Percentiles rank a stretch among this genome's conserved stretches.
These are phyloP conservation scores for Arachis monticola DNA, from an alignment of 331 rosid genomes.

Conservation along the genomic window DNA sequence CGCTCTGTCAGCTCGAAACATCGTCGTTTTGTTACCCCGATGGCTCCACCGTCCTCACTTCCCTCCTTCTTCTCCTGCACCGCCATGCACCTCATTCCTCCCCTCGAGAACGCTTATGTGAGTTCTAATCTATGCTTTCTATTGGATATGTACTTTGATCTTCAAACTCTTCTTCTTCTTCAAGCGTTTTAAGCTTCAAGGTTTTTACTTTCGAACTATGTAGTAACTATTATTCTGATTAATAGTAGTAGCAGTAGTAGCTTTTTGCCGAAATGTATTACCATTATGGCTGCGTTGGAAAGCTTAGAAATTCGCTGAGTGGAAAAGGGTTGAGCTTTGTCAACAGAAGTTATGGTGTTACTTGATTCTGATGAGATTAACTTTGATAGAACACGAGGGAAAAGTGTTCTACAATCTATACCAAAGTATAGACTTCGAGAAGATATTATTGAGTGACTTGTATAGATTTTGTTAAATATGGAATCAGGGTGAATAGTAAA, in stretches of 20 bases:
- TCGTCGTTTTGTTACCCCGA: slow-evolving; percentile 49
- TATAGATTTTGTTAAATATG: too few relatives aligned
- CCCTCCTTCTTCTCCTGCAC: slow-evolving; percentile 41
- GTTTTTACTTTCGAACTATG: background rate
- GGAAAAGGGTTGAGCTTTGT: too few relatives aligned
- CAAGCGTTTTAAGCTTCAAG: background rate
- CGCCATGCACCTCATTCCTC: slow-evolving; percentile 41
- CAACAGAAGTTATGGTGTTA: background rate
- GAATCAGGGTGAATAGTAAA: background rate
- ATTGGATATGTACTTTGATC: too few relatives aligned
- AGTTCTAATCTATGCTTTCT: background rate
- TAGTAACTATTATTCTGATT: too few relatives aligned
- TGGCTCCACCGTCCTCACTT: slow-evolving; percentile 55
- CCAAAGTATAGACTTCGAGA: too few relatives aligned
- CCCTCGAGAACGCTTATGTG: slow-evolving; percentile 52
- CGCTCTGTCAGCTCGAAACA: slow-evolving; percentile 60
- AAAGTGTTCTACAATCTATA: background rate
- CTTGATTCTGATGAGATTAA: background rate
- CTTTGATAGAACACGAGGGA: background rate
- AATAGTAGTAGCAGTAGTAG: background rate
- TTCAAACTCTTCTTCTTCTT: slow-evolving; percentile 17
- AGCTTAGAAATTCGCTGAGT: too few relatives aligned
- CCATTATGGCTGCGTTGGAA: background rate
- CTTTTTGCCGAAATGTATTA: background rate
- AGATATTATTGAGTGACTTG: too few relatives aligned